Conservation (phyloP, 2,329 filamentous ascomycete species). For the Microsporum canis region DNA sequence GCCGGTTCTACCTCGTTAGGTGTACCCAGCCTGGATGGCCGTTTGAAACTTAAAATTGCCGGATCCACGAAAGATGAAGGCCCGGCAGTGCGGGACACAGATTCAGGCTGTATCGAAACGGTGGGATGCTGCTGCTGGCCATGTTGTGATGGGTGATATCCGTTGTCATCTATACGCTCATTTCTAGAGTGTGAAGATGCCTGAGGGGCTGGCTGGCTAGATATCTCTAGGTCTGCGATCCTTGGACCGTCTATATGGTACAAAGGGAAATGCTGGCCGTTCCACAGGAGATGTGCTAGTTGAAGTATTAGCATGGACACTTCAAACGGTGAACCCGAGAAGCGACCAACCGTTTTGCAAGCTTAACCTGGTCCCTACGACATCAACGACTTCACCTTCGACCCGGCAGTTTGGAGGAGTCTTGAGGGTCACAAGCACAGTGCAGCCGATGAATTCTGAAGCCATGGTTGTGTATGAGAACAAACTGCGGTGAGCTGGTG, state of each 20-base stretch:
- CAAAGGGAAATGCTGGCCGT: constrained; percentile 40
- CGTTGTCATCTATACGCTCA: background rate
- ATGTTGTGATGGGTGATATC: constrained; percentile 12
- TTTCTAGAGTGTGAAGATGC: constrained; percentile 7
- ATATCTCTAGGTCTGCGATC: constrained; percentile 49
- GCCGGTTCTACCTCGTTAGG: background rate
- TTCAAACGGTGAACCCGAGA: background rate
- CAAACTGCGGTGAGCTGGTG: background rate
- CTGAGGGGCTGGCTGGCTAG: constrained; percentile 18
- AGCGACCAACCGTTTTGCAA: constrained; percentile 56
- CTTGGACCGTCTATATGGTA: constrained; percentile 48
- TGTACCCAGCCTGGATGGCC: constrained; percentile 23
- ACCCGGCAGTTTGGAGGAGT: constrained; percentile 53
- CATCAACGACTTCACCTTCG: constrained; percentile 58
- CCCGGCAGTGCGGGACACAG: constrained; percentile 14
- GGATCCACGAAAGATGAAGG: constrained; percentile 57
- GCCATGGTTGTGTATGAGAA: constrained; percentile 41
- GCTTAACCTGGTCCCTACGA: constrained; percentile 57
- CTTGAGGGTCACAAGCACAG: constrained; percentile 61
- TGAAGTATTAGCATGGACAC: constrained; percentile 23
- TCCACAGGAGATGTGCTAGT: constrained; percentile 39
- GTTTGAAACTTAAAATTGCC: constrained; percentile 61
- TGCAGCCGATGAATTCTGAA: constrained; percentile 61
- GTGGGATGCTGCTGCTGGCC: constrained; percentile 10
- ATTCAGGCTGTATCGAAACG: constrained; percentile 1